A percentile compares a stretch with the other conserved stretches of the same genome.
Conservation (phyloP, 2,329 filamentous ascomycete genomes). For the Diaporthe caulivora region DNA sequence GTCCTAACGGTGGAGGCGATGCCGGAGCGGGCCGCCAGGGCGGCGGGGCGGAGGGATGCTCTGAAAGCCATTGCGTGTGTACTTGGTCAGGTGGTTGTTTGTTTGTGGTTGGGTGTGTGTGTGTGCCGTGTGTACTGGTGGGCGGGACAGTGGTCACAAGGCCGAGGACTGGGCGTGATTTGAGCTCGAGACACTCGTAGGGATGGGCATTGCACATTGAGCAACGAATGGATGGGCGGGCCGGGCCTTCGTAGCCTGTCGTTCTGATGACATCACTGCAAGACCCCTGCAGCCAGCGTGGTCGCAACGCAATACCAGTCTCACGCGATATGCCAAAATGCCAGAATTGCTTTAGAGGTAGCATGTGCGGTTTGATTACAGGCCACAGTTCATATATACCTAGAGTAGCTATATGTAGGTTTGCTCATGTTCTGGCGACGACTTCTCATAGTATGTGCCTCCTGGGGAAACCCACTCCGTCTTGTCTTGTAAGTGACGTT, state of each 20-base stretch:
- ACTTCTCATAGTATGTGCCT: background rate
- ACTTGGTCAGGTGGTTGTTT: slow-evolving; percentile 4
- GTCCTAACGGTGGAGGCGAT: slow-evolving; percentile 27
- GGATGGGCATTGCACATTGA: background rate
- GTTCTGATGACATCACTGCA: slow-evolving; percentile 32
- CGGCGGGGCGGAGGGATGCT: slow-evolving; percentile 34
- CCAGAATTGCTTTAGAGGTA: background rate
- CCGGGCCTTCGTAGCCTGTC: slow-evolving; percentile 28
- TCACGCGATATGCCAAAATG: background rate
- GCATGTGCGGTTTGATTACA: background rate
- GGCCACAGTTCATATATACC: background rate
- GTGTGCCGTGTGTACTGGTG: background rate
- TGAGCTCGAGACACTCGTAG: background rate
- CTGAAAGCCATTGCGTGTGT: slow-evolving; percentile 37
- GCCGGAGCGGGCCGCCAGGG: slow-evolving; percentile 34
- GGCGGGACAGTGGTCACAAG: background rate
- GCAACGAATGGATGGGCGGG: slow-evolving; percentile 10
- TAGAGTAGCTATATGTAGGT: too few relatives aligned
- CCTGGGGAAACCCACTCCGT: background rate
- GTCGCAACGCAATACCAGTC: too few relatives aligned
- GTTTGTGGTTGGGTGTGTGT: background rate
- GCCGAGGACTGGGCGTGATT: background rate
- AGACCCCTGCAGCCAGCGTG: slow-evolving; percentile 7
- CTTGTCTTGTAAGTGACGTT: too few relatives aligned
- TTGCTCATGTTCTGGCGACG: background rate